Conservation (phyloP, 2,329 filamentous ascomycete species). For the Scytalidium sp. region DNA sequence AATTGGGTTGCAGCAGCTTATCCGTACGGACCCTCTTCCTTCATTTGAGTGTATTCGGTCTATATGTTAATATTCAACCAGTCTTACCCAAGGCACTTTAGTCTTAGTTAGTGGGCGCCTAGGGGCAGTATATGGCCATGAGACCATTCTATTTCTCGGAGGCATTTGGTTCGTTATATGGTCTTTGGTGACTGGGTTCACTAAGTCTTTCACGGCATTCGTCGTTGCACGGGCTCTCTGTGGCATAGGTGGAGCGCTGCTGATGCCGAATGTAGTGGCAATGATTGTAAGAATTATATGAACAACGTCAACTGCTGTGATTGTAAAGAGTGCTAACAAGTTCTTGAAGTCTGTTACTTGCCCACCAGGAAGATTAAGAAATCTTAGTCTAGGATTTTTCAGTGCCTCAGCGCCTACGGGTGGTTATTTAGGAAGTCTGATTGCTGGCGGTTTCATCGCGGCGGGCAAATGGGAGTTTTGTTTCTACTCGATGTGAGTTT, state of each 20-base stretch:
- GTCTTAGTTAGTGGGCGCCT: conserved; percentile 47
- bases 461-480: not conserved
- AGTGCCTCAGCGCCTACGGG: conserved; percentile 42
- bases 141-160: conserved; percentile 40
- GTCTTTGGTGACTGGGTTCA: conserved; percentile 28
- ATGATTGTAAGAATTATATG: conserved; percentile 39
- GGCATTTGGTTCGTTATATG: conserved; percentile 36
- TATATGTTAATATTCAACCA: conserved; percentile 13
- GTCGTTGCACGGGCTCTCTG: conserved; percentile 13
- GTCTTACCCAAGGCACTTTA: conserved; percentile 47
- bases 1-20: conserved; percentile 6
- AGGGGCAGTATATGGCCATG: conserved; percentile 48
- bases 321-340: not conserved
- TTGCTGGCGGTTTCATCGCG: not conserved
- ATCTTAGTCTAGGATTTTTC: conserved; percentile 40
- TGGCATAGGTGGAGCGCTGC: conserved; percentile 44
- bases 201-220: not conserved
- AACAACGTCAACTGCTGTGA: not conserved
- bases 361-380: conserved; percentile 41
- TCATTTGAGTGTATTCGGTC: not conserved
- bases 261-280: conserved; percentile 48
- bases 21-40: conserved; percentile 1
- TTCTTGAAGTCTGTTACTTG: conserved; percentile 31
- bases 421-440: conserved; percentile 17
- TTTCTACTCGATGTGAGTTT: not conserved